Evolutionary conservation across 192 early-diverging fungal species (phyloP).

Genomic region (Coemansia sp.): DNA sequence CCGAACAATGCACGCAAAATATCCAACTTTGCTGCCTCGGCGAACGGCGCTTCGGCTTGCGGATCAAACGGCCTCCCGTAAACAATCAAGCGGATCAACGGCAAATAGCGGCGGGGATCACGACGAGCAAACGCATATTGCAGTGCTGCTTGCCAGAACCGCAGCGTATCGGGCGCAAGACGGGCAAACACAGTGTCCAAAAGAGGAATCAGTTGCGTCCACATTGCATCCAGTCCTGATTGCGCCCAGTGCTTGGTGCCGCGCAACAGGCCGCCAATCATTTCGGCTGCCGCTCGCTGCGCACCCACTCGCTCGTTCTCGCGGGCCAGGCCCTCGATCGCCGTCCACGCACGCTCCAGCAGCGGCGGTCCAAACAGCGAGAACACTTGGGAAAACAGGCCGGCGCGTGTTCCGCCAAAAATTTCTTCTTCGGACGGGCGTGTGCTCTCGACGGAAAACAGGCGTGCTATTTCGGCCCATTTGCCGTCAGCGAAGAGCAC

Average conservation of each 20-base stretch:
- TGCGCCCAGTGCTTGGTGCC: conserved; percentile 86
- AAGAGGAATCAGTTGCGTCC: conserved; percentile 70
- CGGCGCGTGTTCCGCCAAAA: conserved; percentile 63
- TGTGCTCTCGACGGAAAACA: conserved; percentile 68
- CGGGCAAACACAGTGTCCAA: conserved; percentile 61
- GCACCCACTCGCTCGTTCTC: conserved; percentile 67
- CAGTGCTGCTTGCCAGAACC: conserved; percentile 75
- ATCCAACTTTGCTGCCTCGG: conserved; percentile 78
- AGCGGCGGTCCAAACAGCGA: conserved; percentile 66
- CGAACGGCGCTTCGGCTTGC: conserved; percentile 77
- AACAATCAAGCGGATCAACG: conserved; percentile 70
- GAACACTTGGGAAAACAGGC: conserved; percentile 71
- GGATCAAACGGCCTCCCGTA: conserved; percentile 64
- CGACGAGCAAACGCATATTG: conserved; percentile 62
- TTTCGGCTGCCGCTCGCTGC: conserved; percentile 80
- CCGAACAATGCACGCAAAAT: conserved; percentile 63
- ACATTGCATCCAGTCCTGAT: conserved; percentile 55
- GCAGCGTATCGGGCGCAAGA: conserved; percentile 71
- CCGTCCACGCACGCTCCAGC: conserved; percentile 56
- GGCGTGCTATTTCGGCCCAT: conserved; percentile 67
- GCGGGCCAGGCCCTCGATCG: conserved; percentile 56
- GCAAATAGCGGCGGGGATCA: conserved; percentile 79
- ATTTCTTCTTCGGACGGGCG: conserved; percentile 61
- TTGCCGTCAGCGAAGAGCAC: conserved; percentile 59
- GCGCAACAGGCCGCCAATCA: conserved; percentile 77